Evolutionary conservation across 2,329 filamentous ascomycete species (phyloP), one percentile per base, ranked within the genome.

Genomic region (Botryotinia globosa): DNA sequence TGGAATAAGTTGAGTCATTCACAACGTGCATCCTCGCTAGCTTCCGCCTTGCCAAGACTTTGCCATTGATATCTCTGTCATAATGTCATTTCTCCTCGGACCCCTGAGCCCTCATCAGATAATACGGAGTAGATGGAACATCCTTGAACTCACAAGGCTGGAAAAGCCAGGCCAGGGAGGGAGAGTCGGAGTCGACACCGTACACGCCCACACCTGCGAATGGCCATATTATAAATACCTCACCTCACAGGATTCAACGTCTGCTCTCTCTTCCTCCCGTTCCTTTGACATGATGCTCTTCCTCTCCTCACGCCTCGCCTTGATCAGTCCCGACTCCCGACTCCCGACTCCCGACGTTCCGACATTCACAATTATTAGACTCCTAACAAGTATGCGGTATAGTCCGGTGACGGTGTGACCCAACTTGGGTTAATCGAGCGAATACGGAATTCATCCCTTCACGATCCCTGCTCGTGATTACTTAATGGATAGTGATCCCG

Each of bases 1-100:
- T 22, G 20, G 34, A 42, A 22, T 63, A 44, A 29, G 32, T 44
- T 29, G 59, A 62, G 59, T 62, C 61, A 63, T 63, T 29, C 32
- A 32, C 61, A 32, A 51, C 22, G 12, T n/a, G 6, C 22, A 14
- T 3, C 20, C 39, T 54, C 51, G 25, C n/a, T 51, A 51, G 45
- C 32, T 20, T n/a, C 44, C 64, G 64, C 64, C 45, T 51, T 66
- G 64, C 64, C 64, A 66, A 66, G 64, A 37, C 14, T 9, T 3
- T 32, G 16, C 5, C 37, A 66, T n/a, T 16, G 22, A n/a, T 37
- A 66, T 37, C 25, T 16, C 48, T 39, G 37, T 54, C n/a, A 22
- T 64, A n/a, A n/a, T n/a, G n/a, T n/a, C n/a, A n/a, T n/a, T n/a
- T 64, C 61, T 51, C 45, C 64, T 66, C 64, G 64, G 64, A 54